Evolutionary conservation across 2,329 filamentous ascomycete genomes (phyloP).

Genomic region (Aspergillus thermomutatus): DNA sequence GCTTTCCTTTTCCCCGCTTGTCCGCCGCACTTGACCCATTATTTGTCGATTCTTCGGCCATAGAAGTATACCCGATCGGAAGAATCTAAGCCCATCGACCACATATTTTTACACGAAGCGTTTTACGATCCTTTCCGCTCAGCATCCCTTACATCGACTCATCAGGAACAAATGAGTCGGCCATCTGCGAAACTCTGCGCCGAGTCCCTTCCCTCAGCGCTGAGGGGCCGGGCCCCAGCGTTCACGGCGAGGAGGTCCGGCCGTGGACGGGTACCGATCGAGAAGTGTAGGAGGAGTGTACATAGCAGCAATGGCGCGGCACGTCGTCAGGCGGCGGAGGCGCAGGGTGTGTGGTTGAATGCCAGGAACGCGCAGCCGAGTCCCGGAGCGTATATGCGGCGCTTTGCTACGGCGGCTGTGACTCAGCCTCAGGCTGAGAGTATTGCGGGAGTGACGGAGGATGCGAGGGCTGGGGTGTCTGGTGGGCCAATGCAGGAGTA

Average conservation of each 20-base stretch:
- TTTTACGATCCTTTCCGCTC: neutral
- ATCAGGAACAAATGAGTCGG: conserved; percentile 25
- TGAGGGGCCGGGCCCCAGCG: conserved; percentile 19
- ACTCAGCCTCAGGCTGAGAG: neutral
- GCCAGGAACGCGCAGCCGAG: neutral
- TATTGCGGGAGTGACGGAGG: conserved; percentile 2
- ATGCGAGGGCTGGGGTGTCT: conserved; percentile 7
- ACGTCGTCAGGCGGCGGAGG: neutral
- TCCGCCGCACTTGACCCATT: neutral
- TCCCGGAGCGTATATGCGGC: conserved; percentile 7
- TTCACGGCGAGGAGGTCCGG: conserved; percentile 18
- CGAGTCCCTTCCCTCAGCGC: conserved; percentile 25
- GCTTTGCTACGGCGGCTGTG: conserved; percentile 15
- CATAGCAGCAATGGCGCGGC: conserved; percentile 8
- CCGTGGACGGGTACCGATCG: conserved; percentile 13
- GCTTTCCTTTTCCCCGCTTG: neutral
- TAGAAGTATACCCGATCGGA: neutral
- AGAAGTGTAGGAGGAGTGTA: conserved; percentile 14
- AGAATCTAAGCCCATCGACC: neutral
- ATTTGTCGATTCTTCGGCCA: neutral
- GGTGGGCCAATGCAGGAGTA: conserved; percentile 83
- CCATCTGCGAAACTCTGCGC: conserved; percentile 29
- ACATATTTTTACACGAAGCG: neutral
- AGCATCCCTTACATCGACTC: neutral
- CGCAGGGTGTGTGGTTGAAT: neutral